Conservation (phyloP, 2,329 filamentous ascomycete genomes). For the Zymoseptoria brevis region DNA sequence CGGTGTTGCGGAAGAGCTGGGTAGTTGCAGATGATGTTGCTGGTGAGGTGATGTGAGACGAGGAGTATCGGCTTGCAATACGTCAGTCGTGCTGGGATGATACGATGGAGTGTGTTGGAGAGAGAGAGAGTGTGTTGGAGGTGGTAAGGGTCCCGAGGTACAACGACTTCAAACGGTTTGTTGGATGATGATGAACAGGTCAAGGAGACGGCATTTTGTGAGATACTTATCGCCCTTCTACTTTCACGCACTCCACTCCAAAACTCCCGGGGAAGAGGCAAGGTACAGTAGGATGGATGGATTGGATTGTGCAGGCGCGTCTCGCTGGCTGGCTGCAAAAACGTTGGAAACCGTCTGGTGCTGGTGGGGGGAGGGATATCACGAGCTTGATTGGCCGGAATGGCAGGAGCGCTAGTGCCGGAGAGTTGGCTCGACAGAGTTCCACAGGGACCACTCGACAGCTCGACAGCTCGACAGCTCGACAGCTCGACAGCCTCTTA, state of each 20-base stretch:
- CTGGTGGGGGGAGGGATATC: background rate
- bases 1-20: slow-evolving; percentile 16
- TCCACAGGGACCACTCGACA: background rate
- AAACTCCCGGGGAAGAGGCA: no score
- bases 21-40: slow-evolving; percentile 10
- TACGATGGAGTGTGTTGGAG: background rate
- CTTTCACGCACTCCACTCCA: no score
- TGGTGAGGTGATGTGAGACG: slow-evolving; percentile 6
- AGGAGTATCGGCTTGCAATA: background rate
- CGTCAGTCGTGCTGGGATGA: background rate
- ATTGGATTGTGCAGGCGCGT: background rate
- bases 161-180: background rate
- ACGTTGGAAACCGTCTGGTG: background rate
- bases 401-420: background rate
- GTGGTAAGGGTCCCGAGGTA: background rate
- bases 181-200: background rate
- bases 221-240: background rate
- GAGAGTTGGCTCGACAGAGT: background rate
- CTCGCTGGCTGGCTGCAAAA: background rate
- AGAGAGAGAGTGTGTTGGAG: background rate
- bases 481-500: no score
- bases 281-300: no score
- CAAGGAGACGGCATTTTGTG: background rate
- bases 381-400: background rate
- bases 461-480: no score